Conservation (phyloP, 2,329 filamentous ascomycete genomes). For the Trichoderma sp. region DNA sequence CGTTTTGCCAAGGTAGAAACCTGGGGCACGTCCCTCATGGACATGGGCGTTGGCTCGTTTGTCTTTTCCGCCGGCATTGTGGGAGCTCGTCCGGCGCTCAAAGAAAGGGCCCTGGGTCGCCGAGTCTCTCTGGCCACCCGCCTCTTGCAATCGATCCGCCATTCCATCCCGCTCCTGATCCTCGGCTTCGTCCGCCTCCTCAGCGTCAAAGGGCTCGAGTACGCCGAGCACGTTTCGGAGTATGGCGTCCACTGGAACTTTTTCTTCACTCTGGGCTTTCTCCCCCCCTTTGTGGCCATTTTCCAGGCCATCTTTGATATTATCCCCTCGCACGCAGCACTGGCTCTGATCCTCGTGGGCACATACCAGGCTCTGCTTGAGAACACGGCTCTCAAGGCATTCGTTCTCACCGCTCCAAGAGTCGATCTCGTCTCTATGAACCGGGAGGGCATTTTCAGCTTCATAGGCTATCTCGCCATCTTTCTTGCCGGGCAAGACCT, state of each 20-base stretch:
- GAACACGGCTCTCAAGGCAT: constrained; percentile 73
- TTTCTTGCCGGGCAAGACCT: constrained; percentile 85
- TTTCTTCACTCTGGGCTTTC: constrained; percentile 89
- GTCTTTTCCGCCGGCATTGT: constrained; percentile 92
- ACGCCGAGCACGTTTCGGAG: constrained; percentile 94
- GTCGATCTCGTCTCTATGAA: constrained; percentile 82
- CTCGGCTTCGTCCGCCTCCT: constrained; percentile 78
- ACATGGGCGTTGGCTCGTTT: constrained; percentile 94
- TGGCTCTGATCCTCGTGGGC: constrained; percentile 66
- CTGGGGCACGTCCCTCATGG: constrained; percentile 99
- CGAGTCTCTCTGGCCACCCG: constrained; percentile 52
- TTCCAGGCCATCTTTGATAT: constrained; percentile 69
- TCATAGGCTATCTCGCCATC: constrained; percentile 89
- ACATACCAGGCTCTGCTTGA: constrained; percentile 75
- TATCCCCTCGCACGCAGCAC: constrained; percentile 71
- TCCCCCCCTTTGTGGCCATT: constrained; percentile 84
- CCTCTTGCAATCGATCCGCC: constrained; percentile 65
- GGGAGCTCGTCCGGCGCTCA: constrained; percentile 77
- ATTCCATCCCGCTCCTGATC: constrained; percentile 76
- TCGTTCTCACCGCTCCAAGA: constrained; percentile 77
- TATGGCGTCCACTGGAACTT: constrained; percentile 99
- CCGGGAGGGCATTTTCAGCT: constrained; percentile 92
- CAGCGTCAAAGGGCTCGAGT: constrained; percentile 90
- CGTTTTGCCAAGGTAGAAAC: constrained; percentile 97
- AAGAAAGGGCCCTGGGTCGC: constrained; percentile 56